Conservation (phyloP, 1,139 yeast species). For the Suhomyces wounanorum region DNA sequence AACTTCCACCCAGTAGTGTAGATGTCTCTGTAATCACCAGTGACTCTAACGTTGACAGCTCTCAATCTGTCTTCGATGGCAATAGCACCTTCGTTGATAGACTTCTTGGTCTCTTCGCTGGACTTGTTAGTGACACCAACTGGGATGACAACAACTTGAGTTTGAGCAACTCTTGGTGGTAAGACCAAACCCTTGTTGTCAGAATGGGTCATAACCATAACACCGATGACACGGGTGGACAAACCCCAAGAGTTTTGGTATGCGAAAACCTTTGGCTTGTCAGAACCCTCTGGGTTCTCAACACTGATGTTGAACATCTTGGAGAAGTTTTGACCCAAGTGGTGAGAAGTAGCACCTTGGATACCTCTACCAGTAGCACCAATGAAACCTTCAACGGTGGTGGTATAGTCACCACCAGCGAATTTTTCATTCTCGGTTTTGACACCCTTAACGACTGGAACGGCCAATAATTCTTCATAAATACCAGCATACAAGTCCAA, state of each 20-base stretch:
- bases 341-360: slow-evolving; percentile 98
- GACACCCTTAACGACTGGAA: slow-evolving; percentile 92
- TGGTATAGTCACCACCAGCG: slow-evolving; percentile 96
- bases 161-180: slow-evolving; percentile 95
- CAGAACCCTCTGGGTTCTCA: slow-evolving; percentile 90
- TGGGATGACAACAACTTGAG: slow-evolving; percentile 90
- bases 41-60: slow-evolving; percentile 66
- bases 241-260: slow-evolving; percentile 99
- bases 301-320: slow-evolving; percentile 96
- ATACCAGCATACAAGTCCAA: slow-evolving; percentile 83
- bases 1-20: slow-evolving; percentile 99
- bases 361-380: slow-evolving; percentile 99
- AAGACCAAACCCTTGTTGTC: slow-evolving; percentile 97
- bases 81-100: slow-evolving; percentile 69
- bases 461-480: slow-evolving; percentile 91
- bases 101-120: slow-evolving; percentile 68
- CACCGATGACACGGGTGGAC: slow-evolving; percentile 98
- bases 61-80: slow-evolving; percentile 61
- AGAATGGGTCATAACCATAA: slow-evolving; percentile 98
- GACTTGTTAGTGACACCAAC: slow-evolving; percentile 93
- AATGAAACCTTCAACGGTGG: slow-evolving; percentile 95
- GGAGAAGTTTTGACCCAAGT: slow-evolving; percentile 96
- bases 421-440: slow-evolving; percentile 98
- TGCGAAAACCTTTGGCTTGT: slow-evolving; percentile 82
- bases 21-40: slow-evolving; percentile 87